Base-by-base conservation (phyloP, 2,329 filamentous ascomycete genomes). In the Aspergillus persii region DNA sequence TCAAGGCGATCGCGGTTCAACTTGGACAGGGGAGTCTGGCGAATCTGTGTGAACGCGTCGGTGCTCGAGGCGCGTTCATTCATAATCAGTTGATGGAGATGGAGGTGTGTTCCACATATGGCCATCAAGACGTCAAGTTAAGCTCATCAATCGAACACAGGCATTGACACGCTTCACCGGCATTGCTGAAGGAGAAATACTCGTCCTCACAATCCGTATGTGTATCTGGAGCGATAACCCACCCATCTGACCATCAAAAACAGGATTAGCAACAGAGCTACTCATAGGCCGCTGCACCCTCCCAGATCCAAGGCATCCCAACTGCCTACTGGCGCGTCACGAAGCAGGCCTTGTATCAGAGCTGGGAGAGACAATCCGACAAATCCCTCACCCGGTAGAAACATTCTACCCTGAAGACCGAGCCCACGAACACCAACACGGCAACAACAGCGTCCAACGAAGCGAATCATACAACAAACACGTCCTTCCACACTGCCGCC, bases 211-310 rank as follows among this genome's bases (percentile, higher is more conserved):
- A 12, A 68, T 68, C 27, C 56, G 67, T 70, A 59, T 7, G 66
- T 62, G 4, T 46, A 9, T 9, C 8, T 53, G 31, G 6, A 41
- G 7, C 23, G 4, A 1, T 11, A 9, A 4, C 3, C 9, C 3
- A 1, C 31, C 11, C 26, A 52, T 7, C 36, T 53, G n/a, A 55
- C 11, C 11, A 15, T 23, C 18, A 12, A 23, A 30, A 7, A 44
- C 9, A 69, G 66, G 67, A 27, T 61, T 69, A 3, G 68, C 62
- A 6, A 60, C 64, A 6, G 68, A 69, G 30, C 53, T 70, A 5
- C 54, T 69, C 2, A 46, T 69, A 15, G 63, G 62, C 8, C 61
- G 66, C 23, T 70, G 67, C 39, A 15, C 56, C 27, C 31, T 69
- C 15, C 68, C 68, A 0, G 18, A 57, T 3, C 48, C 66, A 3